These are phyloP conservation scores for Trematosphaeria pertusa DNA, from an alignment of 2,329 filamentous ascomycete genomes.

Conservation along the genomic window DNA sequence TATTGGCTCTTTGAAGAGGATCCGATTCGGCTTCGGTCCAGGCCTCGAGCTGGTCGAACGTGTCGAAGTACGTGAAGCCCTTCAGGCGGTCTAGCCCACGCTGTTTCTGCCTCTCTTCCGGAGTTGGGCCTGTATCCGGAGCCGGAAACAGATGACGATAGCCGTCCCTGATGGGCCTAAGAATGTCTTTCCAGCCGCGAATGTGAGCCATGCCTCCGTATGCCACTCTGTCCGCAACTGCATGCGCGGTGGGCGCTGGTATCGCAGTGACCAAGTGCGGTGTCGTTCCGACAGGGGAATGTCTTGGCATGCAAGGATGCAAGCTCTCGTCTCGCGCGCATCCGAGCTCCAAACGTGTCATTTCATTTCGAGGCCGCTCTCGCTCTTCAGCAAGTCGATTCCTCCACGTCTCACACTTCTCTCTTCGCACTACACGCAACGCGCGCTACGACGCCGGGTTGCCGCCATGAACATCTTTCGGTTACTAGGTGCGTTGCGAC, in stretches of 20 bases:
- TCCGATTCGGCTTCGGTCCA: constrained; percentile 44
- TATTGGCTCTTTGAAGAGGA: constrained; percentile 48
- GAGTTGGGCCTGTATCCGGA: constrained; percentile 43
- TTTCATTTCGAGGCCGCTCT: constrained; percentile 34
- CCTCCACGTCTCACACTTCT: constrained; percentile 21
- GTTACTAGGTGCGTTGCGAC: constrained; percentile 62
- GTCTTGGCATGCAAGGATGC: constrained; percentile 42
- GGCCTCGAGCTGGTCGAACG: constrained; percentile 46
- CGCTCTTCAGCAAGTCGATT: constrained; percentile 13
- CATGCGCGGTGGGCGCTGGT: no score
- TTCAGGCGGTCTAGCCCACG: constrained; percentile 41
- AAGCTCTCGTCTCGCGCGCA: constrained; percentile 29
- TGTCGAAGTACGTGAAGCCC: constrained; percentile 52
- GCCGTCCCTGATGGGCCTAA: constrained; percentile 49
- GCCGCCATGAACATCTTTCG: constrained; percentile 73
- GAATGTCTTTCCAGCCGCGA: constrained; percentile 48
- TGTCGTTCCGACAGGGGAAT: constrained; percentile 32
- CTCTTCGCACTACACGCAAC: constrained; percentile 15
- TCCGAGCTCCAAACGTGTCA: constrained; percentile 46
- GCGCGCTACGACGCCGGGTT: constrained; percentile 25
- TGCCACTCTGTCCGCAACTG: no score
- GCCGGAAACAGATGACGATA: constrained; percentile 46
- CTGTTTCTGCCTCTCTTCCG: constrained; percentile 39
- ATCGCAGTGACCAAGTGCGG: no score
- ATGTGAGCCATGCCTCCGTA: constrained; percentile 25